Conservation (phyloP, 176 grass and related monocot species). For the Avena sativa region DNA sequence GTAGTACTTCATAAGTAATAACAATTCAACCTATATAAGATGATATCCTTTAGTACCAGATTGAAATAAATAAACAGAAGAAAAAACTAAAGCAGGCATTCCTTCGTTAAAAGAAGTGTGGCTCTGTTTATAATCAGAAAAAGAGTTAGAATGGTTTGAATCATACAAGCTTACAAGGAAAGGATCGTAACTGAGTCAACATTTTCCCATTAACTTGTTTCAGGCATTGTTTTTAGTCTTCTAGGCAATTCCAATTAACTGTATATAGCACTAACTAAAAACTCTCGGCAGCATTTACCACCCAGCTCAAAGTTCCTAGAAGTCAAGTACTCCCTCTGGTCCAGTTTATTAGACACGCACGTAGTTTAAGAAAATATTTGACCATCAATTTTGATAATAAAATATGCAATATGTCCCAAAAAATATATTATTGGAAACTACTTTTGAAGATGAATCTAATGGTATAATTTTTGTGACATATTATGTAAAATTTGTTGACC, state of each 20-base stretch:
- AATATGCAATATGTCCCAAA: no score
- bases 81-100: background rate
- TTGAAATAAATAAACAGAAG: conserved; percentile 22
- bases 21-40: background rate
- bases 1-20: background rate
- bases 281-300: background rate
- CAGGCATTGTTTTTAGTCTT: background rate
- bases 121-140: background rate
- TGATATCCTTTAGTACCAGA: background rate
- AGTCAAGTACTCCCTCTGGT: background rate
- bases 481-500: no score
- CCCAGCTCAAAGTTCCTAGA: background rate
- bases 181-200: background rate
- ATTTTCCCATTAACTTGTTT: background rate
- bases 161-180: background rate
- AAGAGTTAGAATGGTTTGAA: background rate
- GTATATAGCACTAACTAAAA: background rate
- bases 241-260: background rate
- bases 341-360: no score
- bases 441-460: no score
- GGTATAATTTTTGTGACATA: no score
- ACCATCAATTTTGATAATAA: no score
- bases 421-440: no score
- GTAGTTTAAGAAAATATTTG: no score
- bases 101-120: background rate